A percentile compares a stretch with the other conserved stretches of the same genome.
phyloP scores from a whole-genome alignment of 2,329 filamentous ascomycete species.

The Fusarium tjaetaba region DNA sequence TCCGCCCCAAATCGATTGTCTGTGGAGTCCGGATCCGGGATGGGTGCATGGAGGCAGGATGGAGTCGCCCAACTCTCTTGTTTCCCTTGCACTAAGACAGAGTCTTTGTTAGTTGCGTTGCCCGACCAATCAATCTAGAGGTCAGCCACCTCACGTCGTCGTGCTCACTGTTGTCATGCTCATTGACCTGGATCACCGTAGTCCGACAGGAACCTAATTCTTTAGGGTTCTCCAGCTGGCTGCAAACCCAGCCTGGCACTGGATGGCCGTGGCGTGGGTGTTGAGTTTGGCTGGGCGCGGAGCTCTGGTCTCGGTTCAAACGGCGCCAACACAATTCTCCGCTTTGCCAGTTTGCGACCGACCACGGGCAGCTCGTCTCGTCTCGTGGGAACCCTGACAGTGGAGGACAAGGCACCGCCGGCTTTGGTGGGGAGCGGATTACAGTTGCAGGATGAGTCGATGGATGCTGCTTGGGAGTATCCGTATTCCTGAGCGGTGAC shows the following conservation, averaged over 20 bases:
- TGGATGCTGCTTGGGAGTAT: constrained; percentile 19
- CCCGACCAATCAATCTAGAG: constrained; percentile 39
- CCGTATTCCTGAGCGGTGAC: constrained; percentile 35
- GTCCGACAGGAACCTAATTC: constrained; percentile 31
- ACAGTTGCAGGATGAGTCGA: constrained; percentile 18
- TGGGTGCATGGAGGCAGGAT: constrained; percentile 42
- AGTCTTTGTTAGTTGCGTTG: constrained; percentile 43
- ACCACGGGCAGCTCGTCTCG: constrained; percentile 8
- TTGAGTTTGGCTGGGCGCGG: constrained; percentile 25
- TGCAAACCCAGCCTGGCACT: constrained; percentile 32
- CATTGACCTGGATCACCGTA: constrained; percentile 31
- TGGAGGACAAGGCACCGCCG: constrained; percentile 18
- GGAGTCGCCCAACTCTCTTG: constrained; percentile 39
- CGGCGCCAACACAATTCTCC: constrained; percentile 31
- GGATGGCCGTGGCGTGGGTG: background rate
- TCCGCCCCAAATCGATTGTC: constrained; percentile 45
- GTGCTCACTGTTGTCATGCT: constrained; percentile 36
- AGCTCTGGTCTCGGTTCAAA: constrained; percentile 19
- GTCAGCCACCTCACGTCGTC: constrained; percentile 40
- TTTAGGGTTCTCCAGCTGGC: constrained; percentile 22
- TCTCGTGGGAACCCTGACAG: constrained; percentile 11
- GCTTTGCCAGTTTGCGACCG: constrained; percentile 32
- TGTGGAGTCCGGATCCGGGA: constrained; percentile 51
- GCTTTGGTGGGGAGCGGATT: constrained; percentile 23
- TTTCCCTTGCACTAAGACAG: constrained; percentile 36